A percentile compares a stretch with the other conserved stretches of the same genome.
phyloP scores from a whole-genome alignment of 164 flowering plant species.

The Aristolochia contorta region DNA sequence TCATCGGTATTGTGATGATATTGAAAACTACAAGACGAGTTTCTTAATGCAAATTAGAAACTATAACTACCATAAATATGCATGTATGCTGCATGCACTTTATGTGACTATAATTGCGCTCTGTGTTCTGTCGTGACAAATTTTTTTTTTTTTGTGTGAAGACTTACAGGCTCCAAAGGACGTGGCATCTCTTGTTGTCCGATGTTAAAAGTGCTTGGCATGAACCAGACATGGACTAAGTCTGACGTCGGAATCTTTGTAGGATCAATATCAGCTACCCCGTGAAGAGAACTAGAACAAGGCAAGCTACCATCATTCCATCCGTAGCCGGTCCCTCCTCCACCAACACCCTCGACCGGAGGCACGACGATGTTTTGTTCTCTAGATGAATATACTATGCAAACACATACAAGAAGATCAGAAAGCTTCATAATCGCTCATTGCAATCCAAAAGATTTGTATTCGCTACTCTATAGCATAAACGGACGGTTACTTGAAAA shows the following conservation, averaged over 20 bases:
- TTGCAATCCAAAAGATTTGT: too few species aligned
- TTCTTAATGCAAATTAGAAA: too few species aligned
- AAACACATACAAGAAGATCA: background rate
- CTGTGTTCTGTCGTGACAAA: too few species aligned
- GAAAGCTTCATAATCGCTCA: background rate
- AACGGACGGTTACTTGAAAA: too few species aligned
- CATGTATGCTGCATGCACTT: too few species aligned
- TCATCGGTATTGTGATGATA: too few species aligned
- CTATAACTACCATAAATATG: too few species aligned
- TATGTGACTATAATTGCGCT: too few species aligned
- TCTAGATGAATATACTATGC: conserved; percentile 6
- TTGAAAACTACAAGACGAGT: too few species aligned
- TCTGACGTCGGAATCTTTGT: conserved; percentile 64
- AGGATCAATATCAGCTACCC: conserved; percentile 48
- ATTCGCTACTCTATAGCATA: too few species aligned
- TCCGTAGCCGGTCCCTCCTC: conserved; percentile 98
- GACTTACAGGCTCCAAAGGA: conserved; percentile 61
- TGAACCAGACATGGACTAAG: conserved; percentile 79
- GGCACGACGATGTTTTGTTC: conserved; percentile 28
- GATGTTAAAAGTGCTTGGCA: conserved; percentile 88
- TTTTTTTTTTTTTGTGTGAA: too few species aligned
- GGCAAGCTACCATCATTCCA: conserved; percentile 59
- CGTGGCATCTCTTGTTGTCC: conserved; percentile 84
- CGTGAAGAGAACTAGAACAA: conserved; percentile 26
- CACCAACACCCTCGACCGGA: conserved; percentile 93